Evolutionary conservation across 164 flowering plant genomes (phyloP), one percentile per base, ranked within the genome.

Genomic region (Aristolochia californica): DNA sequence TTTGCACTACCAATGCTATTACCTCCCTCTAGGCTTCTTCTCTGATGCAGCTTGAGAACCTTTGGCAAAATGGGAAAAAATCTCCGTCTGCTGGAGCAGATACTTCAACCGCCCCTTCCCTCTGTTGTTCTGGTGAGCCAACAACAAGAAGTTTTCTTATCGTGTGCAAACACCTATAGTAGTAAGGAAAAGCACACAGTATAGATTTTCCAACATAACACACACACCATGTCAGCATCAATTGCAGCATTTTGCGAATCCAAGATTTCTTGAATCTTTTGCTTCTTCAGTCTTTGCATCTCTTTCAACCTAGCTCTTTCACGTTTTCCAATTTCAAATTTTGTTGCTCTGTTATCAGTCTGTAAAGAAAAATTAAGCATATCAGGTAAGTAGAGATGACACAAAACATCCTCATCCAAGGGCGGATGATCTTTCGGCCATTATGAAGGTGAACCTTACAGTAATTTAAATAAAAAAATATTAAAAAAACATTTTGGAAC

Each of bases 1-100:
- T 23, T 52, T 18, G 40, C 4, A 50, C 24, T 9, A 60, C 43
- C 45, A 58, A 22, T 8, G 56, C 12, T 43, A 49, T 52, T 75
- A 93, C 99, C 90, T 89, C 73, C 96, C 97, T 67, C 72, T 89
- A 10, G 59, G 69, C 74, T 84, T 93, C 74, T 82, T 89, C 61
- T 73, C 81, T 14, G 86, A 63, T 26, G 79, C 60, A 70, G 97
- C 72, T 51, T 78, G 82, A 45, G 72, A 80, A 22, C 94, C 88
- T 74, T 85, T 87, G 7, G 99, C 97, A 82, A 89, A 93, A 76
- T 93, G 99, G 22, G 99, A 82, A 79, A 93, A 93, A 50, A 89
- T 72, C 75, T 93, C 97, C 0, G 99, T 93, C 61, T 93, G 99
- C 78, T 93, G 87, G 62, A 93, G 68, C 53, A 93, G 91, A 71